Evolutionary conservation across 495 filamentous ascomycete genomes (phyloP).

Genomic region (Xylaria venustula): DNA sequence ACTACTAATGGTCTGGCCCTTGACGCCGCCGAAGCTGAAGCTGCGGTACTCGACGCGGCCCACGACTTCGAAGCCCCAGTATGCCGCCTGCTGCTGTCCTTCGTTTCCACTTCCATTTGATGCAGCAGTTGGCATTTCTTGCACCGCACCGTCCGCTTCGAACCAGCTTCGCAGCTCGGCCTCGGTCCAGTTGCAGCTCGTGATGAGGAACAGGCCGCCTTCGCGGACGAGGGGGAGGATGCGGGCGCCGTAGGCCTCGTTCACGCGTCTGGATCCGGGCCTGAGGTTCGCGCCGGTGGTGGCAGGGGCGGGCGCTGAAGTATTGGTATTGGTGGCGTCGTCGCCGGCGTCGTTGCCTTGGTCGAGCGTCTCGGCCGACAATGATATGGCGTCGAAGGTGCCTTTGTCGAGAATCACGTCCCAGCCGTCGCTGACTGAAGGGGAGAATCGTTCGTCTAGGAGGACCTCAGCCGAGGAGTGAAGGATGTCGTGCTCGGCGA

Average conservation of each 20-base stretch:
- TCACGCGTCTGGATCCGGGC: conserved; percentile 51
- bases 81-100: not conserved
- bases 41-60: conserved; percentile 74
- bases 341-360: conserved; percentile 60
- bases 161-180: conserved; percentile 80
- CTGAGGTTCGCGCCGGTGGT: conserved; percentile 60
- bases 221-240: conserved; percentile 63
- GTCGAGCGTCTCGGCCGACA: conserved; percentile 60
- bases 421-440: conserved; percentile 54
- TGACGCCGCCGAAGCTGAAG: conserved; percentile 82
- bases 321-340: too few species aligned
- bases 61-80: conserved; percentile 42
- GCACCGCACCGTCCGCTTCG: conserved; percentile 27
- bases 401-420: conserved; percentile 95
- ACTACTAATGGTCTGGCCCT: conserved; percentile 81
- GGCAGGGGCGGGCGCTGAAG: too few species aligned
- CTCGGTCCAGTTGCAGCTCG: conserved; percentile 98
- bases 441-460: conserved; percentile 29
- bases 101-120: not conserved
- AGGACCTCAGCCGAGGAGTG: conserved; percentile 35
- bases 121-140: not conserved
- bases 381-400: conserved; percentile 89
- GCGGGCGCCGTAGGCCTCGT: conserved; percentile 69
- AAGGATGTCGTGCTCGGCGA: conserved; percentile 78
- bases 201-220: conserved; percentile 76